Base-by-base conservation (phyloP, 2,329 filamentous ascomycete genomes). In the Paecilomyces fulvus region DNA sequence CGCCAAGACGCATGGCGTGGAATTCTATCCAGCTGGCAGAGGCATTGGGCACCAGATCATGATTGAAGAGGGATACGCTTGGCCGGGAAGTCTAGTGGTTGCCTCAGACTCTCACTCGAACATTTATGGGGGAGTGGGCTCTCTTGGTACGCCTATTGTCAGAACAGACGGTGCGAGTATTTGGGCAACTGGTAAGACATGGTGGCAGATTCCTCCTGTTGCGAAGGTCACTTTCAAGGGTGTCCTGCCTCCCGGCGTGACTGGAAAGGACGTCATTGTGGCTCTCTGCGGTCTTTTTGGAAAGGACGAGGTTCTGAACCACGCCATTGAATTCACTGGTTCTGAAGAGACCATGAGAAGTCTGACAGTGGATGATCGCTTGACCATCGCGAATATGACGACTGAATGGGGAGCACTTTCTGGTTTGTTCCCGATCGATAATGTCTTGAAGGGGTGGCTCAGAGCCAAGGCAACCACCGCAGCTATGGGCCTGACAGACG, bases 181-280 rank as follows among this genome's bases (percentile, higher is more conserved):
- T 43, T 96, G 87, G 88, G 87, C 88, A 0, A 96, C 90, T 0
- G 84, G 85, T 3, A 78, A 80, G 62, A 96, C 88, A 0, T 96
- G 91, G 91, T 95, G 85, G 84, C 89, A 95, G 74, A 82, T 94
- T 23, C 92, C 92, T 0, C 90, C 90, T 0, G 83, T 95, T 28
- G 89, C 88, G 0, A 87, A 88, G 73, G 83, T 96, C 23, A 92
- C 83, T 0, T 79, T 97, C 10, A 89, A 81, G 0, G 92, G 91
- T 6, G 73, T 83, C 0, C 76, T 96, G 6, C 92, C 90, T 0
- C 75, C 77, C 1, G 92, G 92, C 10, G 91, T 96, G 0, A 90
- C 88, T 0, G 92, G 91, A 30, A 97, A 99, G 73, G 94, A 97
- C 70, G 88, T 96, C 11, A 97, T 97, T 62, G 83, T 96, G 25